Evolutionary conservation across 345 rosid genomes (phyloP).

Genomic region (Melaleuca alternifolia): DNA sequence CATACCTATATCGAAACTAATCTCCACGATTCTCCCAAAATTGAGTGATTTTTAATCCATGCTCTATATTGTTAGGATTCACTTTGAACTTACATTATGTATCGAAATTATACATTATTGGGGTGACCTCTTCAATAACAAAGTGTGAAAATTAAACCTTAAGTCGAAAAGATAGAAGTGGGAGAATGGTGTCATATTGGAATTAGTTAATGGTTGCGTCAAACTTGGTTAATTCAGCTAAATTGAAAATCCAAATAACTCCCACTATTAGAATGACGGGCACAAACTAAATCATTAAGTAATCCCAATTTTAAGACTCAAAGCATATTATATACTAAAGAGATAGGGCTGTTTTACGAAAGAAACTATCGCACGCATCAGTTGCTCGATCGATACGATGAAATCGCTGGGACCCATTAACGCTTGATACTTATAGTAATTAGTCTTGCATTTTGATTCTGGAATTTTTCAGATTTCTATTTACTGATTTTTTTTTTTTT

Average conservation of each 20-base stretch:
- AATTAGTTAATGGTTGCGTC: not conserved
- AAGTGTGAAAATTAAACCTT: not conserved
- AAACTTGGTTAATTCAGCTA: not conserved
- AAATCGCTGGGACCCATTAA: not conserved
- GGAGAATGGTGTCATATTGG: accelerated
- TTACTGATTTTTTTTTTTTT: not conserved
- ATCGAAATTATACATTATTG: not conserved
- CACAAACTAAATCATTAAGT: not conserved
- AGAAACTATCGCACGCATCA: accelerated
- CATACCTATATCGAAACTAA: not conserved
- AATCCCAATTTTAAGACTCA: not conserved
- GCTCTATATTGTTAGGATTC: not conserved
- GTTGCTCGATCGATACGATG: accelerated
- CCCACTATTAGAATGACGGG: accelerated
- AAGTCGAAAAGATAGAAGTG: not conserved
- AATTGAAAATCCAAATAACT: not conserved
- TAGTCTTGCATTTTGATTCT: not conserved
- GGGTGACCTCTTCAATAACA: not conserved
- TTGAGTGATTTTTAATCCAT: accelerated
- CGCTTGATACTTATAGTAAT: accelerated
- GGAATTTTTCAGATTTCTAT: not conserved
- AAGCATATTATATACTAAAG: not conserved
- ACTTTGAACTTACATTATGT: not conserved
- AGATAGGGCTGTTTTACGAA: accelerated
- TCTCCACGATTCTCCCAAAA: not conserved